Evolutionary conservation across 2,329 filamentous ascomycete species (phyloP), one percentile per base, ranked within the genome.

Genomic region (Hymenoscyphus linearis): DNA sequence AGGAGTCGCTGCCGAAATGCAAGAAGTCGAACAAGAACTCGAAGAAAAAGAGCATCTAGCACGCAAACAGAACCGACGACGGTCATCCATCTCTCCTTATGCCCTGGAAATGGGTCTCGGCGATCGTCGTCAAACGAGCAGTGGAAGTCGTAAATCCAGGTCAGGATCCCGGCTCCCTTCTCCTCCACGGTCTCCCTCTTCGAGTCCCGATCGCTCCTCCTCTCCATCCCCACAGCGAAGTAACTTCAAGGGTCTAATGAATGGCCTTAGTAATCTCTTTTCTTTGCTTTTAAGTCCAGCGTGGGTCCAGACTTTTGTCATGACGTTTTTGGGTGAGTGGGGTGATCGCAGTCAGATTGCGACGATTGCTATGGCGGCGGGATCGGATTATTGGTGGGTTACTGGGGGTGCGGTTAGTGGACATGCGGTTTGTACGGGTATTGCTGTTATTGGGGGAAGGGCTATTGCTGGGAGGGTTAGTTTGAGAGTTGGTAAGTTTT

Each of bases 291-390:
- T 99, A 44, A 96, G 91, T 75, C 95, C 95, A 1, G 95, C 93
- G 0, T 99, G 95, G 95, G 95, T 99, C 14, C 93, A 98, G 77
- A 99, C 95, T 0, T 99, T 99, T 73, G 85, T 96, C 69, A 99
- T 99, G 95, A 99, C 95, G 2, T 99, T 99, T 77, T 78, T 99
- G 34, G 95, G 95, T 47, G 95, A 99, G 75, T 99, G 95, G 95
- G 95, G 95, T 61, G 95, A 99, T 72, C 86, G 95, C 68, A 96
- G 91, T 74, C 95, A 99, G 78, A 98, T 99, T 71, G 95, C 95
- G 25, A 99, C 95, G 0, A 96, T 99, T 72, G 95, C 95, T 59
- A 99, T 99, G 95, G 95, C 95, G 56, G 93, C 95, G 36, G 95
- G 95, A 22, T 91, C 96, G 75, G 95, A 99, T 74, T 99, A 98